These are phyloP conservation scores for Geotrichum restrictum DNA, from an alignment of 1,139 yeast genomes.

Conservation along the genomic window DNA sequence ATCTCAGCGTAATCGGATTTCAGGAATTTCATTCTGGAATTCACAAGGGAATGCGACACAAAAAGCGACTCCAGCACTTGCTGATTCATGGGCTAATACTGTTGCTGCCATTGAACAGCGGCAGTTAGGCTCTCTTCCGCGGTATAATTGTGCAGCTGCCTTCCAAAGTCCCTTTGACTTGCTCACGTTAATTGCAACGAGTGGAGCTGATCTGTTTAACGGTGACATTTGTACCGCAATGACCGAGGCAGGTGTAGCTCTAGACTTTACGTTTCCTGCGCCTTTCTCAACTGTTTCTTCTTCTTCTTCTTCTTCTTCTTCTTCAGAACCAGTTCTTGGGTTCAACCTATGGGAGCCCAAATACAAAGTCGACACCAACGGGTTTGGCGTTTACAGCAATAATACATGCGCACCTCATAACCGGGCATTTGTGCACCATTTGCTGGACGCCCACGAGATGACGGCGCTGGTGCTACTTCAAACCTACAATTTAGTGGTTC, in stretches of 20 bases:
- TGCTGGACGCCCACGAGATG: conserved; percentile 43
- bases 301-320: too few relatives aligned
- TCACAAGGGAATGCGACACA: conserved; percentile 17
- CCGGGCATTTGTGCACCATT: conserved; percentile 43
- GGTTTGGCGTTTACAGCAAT: conserved; percentile 27
- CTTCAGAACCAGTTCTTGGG: conserved; percentile 26
- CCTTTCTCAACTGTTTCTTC: conserved; percentile 18
- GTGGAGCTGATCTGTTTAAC: conserved; percentile 39
- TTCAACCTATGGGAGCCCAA: conserved; percentile 37
- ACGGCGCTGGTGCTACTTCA: conserved; percentile 43
- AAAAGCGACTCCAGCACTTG: conserved; percentile 15
- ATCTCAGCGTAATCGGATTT: conserved; percentile 19
- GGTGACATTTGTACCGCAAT: conserved; percentile 35
- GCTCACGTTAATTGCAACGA: conserved; percentile 31
- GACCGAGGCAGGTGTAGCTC: conserved; percentile 42
- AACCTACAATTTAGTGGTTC: conserved; percentile 38
- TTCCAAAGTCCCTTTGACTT: conserved; percentile 37
- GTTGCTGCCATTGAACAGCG: conserved; percentile 10
- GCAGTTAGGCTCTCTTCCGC: conserved; percentile 23
- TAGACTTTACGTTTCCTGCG: conserved; percentile 35
- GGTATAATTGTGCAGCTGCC: conserved; percentile 29
- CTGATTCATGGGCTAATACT: conserved; percentile 22
- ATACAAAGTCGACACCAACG: conserved; percentile 34
- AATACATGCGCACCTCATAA: conserved; percentile 32
- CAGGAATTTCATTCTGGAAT: conserved; percentile 32